These are phyloP conservation scores for Delonix regia DNA, from an alignment of 306 rosid species.

Conservation along the genomic window DNA sequence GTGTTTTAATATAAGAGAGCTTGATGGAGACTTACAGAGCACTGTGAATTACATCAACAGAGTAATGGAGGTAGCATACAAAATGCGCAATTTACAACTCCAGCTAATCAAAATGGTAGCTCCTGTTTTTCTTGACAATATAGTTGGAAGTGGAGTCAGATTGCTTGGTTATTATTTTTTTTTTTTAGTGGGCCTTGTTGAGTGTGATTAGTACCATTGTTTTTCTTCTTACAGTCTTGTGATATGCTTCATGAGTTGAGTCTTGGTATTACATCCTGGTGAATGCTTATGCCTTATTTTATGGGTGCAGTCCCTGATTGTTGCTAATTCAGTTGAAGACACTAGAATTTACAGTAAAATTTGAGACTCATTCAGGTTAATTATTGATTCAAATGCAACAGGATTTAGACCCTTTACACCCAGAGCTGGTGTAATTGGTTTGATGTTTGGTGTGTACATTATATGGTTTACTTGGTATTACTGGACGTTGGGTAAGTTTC, in stretches of 20 bases:
- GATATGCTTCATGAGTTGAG: neutral
- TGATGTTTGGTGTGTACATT: neutral
- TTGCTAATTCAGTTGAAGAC: neutral
- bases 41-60: conserved; percentile 4
- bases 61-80: conserved; percentile 8
- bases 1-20: neutral
- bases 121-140: neutral
- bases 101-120: neutral
- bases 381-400: neutral
- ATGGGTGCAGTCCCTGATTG: neutral
- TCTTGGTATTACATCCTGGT: neutral
- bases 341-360: neutral
- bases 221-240: neutral
- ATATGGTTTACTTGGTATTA: neutral
- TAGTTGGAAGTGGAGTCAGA: neutral
- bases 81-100: neutral
- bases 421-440: neutral
- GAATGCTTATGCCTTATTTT: neutral
- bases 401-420: neutral
- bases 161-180: neutral
- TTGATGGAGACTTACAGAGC: neutral
- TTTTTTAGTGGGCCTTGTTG: no score
- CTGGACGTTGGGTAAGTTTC: neutral
- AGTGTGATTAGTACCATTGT: neutral
- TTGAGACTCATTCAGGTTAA: neutral